phyloP scores from a whole-genome alignment of 176 grass and related monocot species.

The Rhynchospora tenuis region DNA sequence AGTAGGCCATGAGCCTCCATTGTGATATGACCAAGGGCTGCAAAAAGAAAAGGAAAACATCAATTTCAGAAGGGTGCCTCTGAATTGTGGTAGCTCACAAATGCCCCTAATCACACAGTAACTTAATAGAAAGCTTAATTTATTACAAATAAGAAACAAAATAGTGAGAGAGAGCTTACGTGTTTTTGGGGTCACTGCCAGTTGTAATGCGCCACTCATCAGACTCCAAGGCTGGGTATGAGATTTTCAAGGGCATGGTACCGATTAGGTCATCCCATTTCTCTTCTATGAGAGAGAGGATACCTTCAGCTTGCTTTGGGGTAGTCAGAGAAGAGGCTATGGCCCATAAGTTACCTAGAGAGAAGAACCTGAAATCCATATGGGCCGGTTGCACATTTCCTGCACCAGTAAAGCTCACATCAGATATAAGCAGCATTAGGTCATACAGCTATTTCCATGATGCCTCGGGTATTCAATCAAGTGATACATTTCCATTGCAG shows the following conservation, averaged over 20 bases:
- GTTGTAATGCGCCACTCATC: constrained; percentile 51
- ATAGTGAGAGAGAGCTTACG: constrained; percentile 17
- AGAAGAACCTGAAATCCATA: constrained; percentile 52
- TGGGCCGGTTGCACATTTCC: constrained; percentile 46
- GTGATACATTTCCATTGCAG: neutral
- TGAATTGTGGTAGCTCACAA: neutral
- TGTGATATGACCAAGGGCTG: constrained; percentile 99
- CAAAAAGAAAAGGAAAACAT: constrained; percentile 28
- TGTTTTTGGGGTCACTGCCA: constrained; percentile 44
- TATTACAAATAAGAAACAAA: neutral
- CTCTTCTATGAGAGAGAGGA: constrained; percentile 35
- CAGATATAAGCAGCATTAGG: neutral
- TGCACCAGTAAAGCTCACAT: neutral
- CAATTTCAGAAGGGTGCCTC: constrained; percentile 19
- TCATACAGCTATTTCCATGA: neutral
- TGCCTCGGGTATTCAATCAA: neutral
- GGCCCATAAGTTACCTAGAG: constrained; percentile 43
- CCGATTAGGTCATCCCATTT: constrained; percentile 46
- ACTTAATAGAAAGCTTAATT: neutral
- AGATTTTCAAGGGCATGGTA: constrained; percentile 46
- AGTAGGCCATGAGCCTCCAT: constrained; percentile 99
- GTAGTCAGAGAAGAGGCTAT: constrained; percentile 38
- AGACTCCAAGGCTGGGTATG: constrained; percentile 36
- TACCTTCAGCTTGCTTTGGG: constrained; percentile 39
- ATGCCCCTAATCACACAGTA: neutral